A percentile compares a stretch with the other conserved stretches of the same genome.
Evolutionary conservation across 78 protist genomes (phyloP).

Genomic region (Paratrimastix pyriformis): DNA sequence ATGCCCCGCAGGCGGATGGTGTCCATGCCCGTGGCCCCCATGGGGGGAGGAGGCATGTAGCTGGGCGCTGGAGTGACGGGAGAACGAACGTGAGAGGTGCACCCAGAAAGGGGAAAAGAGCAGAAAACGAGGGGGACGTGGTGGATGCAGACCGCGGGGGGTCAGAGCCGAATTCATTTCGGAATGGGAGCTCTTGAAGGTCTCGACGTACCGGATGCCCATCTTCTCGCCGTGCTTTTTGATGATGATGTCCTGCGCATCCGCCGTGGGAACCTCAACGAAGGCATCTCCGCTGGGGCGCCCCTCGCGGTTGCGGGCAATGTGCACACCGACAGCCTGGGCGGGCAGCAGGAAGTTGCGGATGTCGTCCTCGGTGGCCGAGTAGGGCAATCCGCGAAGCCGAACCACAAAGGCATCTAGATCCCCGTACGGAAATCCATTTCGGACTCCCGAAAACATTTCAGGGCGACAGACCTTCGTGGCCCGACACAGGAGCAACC

Average conservation of each 20-base stretch:
- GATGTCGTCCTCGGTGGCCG: slow-evolving; percentile 1
- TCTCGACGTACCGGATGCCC: slow-evolving; percentile 23
- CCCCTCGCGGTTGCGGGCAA: background rate
- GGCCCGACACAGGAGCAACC: too few species aligned
- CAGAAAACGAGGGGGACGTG: too few species aligned
- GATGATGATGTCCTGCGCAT: background rate
- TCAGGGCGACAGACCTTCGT: background rate
- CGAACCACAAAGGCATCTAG: background rate
- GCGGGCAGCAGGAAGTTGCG: too few species aligned
- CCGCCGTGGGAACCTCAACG: background rate
- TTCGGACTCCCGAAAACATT: background rate
- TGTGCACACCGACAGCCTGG: background rate
- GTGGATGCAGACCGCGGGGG: too few species aligned
- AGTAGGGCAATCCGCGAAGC: slow-evolving; percentile 20
- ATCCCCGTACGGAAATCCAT: background rate
- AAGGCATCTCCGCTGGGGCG: slow-evolving; percentile 17
- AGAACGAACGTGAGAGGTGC: too few species aligned
- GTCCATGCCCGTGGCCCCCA: too few species aligned
- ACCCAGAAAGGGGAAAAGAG: too few species aligned
- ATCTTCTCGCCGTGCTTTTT: background rate
- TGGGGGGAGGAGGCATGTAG: too few species aligned
- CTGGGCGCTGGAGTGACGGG: too few species aligned
- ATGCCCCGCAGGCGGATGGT: slow-evolving; percentile 3
- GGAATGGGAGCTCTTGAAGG: background rate
- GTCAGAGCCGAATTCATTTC: slow-evolving; percentile 4